These are phyloP conservation scores for Linnemannia zychae DNA, from an alignment of 192 early-diverging fungal genomes.

Conservation along the genomic window DNA sequence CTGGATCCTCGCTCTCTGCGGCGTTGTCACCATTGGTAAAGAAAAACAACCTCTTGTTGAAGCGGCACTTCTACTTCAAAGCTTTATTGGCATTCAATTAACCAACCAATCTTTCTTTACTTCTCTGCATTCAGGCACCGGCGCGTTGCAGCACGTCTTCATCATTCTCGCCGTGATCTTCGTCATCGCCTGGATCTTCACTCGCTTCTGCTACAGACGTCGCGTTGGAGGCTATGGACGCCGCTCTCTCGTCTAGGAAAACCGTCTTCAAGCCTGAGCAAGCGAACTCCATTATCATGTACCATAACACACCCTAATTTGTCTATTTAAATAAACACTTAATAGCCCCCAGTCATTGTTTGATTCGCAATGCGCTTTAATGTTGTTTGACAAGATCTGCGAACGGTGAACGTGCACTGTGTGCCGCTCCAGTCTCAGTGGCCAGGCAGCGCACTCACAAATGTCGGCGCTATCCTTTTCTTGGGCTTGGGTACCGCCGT, in stretches of 20 bases:
- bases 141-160: conserved; percentile 10
- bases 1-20: conserved; percentile 20
- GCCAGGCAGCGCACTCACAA: conserved; percentile 51
- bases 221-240: neutral
- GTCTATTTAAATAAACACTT: neutral
- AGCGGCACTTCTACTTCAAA: too few species aligned
- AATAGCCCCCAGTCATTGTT: neutral
- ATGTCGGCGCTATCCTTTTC: conserved; percentile 48
- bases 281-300: neutral
- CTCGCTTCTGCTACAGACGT: conserved; percentile 21
- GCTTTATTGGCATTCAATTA: too few species aligned
- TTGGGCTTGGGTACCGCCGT: conserved; percentile 21
- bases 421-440: neutral
- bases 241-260: neutral
- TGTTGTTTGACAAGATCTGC: neutral
- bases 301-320: neutral
- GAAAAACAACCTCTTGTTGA: neutral
- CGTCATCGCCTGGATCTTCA: conserved; percentile 30
- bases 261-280: neutral
- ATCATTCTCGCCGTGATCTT: conserved; percentile 23
- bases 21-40: conserved; percentile 9
- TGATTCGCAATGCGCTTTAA: neutral
- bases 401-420: neutral
- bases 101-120: neutral
- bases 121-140: neutral